Base-by-base conservation (phyloP, 106 monocot species). In the Triglochin maritima region DNA sequence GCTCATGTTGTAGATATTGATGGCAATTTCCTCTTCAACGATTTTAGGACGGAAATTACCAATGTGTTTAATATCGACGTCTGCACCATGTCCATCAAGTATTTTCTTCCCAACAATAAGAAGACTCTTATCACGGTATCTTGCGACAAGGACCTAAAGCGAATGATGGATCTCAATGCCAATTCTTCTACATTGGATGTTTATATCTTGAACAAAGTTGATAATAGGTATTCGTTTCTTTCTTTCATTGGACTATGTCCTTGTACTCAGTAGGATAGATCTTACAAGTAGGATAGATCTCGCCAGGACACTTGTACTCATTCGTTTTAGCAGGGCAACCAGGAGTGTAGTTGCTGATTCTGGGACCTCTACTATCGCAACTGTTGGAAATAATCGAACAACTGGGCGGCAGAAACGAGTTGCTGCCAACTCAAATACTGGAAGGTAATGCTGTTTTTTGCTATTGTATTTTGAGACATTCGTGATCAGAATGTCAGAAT, bases 1-100 rank as follows among this genome's bases (percentile, higher is more conserved):
- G 96, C 96, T 60, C 91, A 90, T 72, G 91, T 87, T 7, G 70
- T 98, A 61, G 96, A 91, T 17, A 80, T 98, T 69, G 77, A 73
- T 9, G 68, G 53, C 9, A 85, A 75, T 48, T 80, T 82, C 80
- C 50, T 71, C 1, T 84, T 98, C 66, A 79, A 88, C 47, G 86
- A 83, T 48, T 86, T 98, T 13, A 87, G 79, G 71, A 47, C 85
- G 49, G 96, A 96, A 80, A 75, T 98, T 49, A 62, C 81, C 62
- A 81, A 69, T 69, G 63, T 88, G 73, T 98, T 88, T 69, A 74
- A 79, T 43, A 73, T 86, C 76, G 91, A 98, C 72, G 60, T 82
- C 7, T 76, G 71, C 50, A 66, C 62, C 44, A 68, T 86, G 68
- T 76, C 80, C 47, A 78, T 98, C 49, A 98, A 98, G 69, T 98